Conservation (phyloP, 1,139 yeast genomes). For the Taphrina confusa region DNA sequence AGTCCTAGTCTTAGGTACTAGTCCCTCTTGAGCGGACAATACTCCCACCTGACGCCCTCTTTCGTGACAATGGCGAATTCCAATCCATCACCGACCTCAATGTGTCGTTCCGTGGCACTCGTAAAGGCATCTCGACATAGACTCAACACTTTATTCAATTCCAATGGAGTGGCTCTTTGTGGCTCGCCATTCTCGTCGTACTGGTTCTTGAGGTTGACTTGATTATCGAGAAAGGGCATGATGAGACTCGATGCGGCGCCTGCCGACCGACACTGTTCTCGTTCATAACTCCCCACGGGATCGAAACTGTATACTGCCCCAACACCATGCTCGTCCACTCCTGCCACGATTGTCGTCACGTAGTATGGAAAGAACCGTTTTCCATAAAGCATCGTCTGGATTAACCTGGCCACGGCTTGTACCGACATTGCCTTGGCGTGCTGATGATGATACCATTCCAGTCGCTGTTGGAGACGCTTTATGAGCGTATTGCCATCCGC, state of each 20-base stretch:
- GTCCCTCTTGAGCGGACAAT: slow-evolving; percentile 85
- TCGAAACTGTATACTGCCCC: slow-evolving; percentile 96
- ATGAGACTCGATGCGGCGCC: slow-evolving; percentile 96
- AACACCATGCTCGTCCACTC: slow-evolving; percentile 73
- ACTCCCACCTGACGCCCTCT: slow-evolving; percentile 84
- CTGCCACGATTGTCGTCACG: slow-evolving; percentile 91
- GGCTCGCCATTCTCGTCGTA: slow-evolving; percentile 66
- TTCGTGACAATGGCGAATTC: slow-evolving; percentile 88
- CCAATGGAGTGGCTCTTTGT: slow-evolving; percentile 62
- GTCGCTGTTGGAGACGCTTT: slow-evolving; percentile 68
- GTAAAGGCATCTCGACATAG: slow-evolving; percentile 91
- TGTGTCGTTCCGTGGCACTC: slow-evolving; percentile 97
- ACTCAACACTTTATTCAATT: slow-evolving; percentile 79
- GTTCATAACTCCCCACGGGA: slow-evolving; percentile 96
- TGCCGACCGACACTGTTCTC: slow-evolving; percentile 96
- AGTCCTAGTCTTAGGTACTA: too few relatives aligned
- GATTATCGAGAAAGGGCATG: slow-evolving; percentile 96
- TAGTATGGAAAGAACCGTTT: slow-evolving; percentile 96
- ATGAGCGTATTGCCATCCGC: slow-evolving; percentile 91
- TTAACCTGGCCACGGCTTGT: slow-evolving; percentile 80
- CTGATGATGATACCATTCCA: slow-evolving; percentile 80
- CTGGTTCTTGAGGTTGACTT: slow-evolving; percentile 80
- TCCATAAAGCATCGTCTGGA: slow-evolving; percentile 86
- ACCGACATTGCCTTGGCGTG: slow-evolving; percentile 72
- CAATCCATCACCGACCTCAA: slow-evolving; percentile 94